Conservation (phyloP, 306 rosid species). For the Trifolium dubium region DNA sequence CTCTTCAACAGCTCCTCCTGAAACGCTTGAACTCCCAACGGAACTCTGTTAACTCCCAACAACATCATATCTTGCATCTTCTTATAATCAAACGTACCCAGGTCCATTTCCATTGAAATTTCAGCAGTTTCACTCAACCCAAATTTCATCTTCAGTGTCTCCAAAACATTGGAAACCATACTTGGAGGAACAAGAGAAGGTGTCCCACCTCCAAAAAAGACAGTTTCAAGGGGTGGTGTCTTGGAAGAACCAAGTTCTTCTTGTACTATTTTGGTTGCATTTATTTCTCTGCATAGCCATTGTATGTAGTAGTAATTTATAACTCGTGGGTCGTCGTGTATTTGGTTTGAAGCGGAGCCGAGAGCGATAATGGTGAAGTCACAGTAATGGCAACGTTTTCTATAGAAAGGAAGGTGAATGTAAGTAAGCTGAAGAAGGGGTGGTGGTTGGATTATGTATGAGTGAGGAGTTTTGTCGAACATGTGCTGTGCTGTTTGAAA, state of each 20-base stretch:
- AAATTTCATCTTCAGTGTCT: slow-evolving; percentile 57
- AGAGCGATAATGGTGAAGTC: slow-evolving; percentile 95
- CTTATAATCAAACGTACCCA: slow-evolving; percentile 79
- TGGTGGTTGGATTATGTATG: slow-evolving; percentile 11
- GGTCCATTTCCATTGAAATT: slow-evolving; percentile 96
- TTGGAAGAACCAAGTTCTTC: no score
- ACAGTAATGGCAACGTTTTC: slow-evolving; percentile 95
- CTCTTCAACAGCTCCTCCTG: slow-evolving; percentile 75
- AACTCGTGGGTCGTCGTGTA: slow-evolving; percentile 74
- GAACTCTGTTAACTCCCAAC: slow-evolving; percentile 86
- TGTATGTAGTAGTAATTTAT: slow-evolving; percentile 64
- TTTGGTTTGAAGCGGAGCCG: slow-evolving; percentile 63
- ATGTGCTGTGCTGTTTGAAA: slow-evolving; percentile 41
- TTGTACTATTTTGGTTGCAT: slow-evolving; percentile 54
- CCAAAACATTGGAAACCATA: slow-evolving; percentile 65
- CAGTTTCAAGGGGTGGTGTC: slow-evolving; percentile 79
- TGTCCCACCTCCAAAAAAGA: slow-evolving; percentile 91
- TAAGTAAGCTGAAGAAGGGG: slow-evolving; percentile 83
- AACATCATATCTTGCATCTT: slow-evolving; percentile 61
- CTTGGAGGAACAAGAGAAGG: slow-evolving; percentile 88
- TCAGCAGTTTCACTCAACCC: slow-evolving; percentile 68
- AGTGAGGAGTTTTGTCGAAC: slow-evolving; percentile 76
- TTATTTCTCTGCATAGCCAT: slow-evolving; percentile 78
- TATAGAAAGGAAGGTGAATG: slow-evolving; percentile 92
- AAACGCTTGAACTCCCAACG: slow-evolving; percentile 95